These are phyloP conservation scores for Penicillium lagena DNA, from an alignment of 495 filamentous ascomycete species.

Conservation along the genomic window DNA sequence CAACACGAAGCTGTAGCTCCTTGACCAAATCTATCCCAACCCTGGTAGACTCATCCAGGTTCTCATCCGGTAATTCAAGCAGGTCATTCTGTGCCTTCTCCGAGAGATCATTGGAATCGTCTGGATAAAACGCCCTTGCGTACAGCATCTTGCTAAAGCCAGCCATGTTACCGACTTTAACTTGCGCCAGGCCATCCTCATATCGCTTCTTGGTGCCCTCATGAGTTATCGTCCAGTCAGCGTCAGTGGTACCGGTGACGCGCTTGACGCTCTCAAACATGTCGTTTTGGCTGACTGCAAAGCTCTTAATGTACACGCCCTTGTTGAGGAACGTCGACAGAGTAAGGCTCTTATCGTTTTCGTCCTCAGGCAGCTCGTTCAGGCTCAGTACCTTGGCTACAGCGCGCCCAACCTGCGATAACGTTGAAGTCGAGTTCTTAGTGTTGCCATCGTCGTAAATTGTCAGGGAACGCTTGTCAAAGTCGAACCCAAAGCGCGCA, in stretches of 20 bases:
- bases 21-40: constrained; percentile 28
- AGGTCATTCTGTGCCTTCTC: constrained; percentile 37
- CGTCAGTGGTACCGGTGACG: constrained; percentile 43
- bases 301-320: constrained; percentile 38
- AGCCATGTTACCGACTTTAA: constrained; percentile 36
- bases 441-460: constrained; percentile 46
- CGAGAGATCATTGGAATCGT: constrained; percentile 29
- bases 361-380: constrained; percentile 41
- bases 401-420: constrained; percentile 39
- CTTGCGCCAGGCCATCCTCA: constrained; percentile 30
- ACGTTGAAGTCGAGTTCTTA: constrained; percentile 33
- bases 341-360: constrained; percentile 28
- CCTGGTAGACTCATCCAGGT: constrained; percentile 48
- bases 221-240: constrained; percentile 50
- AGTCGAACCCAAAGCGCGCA: constrained; percentile 41
- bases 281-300: constrained; percentile 44
- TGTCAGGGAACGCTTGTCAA: constrained; percentile 32
- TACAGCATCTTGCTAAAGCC: constrained; percentile 50
- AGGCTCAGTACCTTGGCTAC: constrained; percentile 42
- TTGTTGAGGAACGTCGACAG: constrained; percentile 36
- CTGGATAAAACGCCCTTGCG: constrained; percentile 40
- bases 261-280: constrained; percentile 49
- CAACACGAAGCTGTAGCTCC: constrained; percentile 14
- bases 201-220: constrained; percentile 39
- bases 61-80: constrained; percentile 49